These are phyloP conservation scores for Fraxinus velutina DNA, from an alignment of 305 asterid genomes.

Conservation along the genomic window DNA sequence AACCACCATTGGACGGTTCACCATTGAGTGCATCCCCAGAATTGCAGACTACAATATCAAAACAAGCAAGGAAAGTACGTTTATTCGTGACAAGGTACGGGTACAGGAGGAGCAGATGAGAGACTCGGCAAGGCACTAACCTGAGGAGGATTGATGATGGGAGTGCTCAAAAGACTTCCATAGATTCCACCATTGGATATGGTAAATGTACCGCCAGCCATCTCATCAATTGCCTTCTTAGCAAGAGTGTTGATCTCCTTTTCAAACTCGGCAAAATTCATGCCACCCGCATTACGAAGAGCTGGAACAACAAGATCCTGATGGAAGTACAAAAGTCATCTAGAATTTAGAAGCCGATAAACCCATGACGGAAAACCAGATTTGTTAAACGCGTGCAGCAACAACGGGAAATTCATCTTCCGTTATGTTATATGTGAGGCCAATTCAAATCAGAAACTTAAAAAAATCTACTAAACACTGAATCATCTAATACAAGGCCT, in stretches of 20 bases:
- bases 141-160: conserved; percentile 99
- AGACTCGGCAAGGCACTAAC: conserved; percentile 30
- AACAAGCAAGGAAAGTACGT: neutral
- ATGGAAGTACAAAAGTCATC: conserved; percentile 15
- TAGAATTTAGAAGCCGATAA: neutral
- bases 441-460: too few species aligned
- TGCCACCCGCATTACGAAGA: conserved; percentile 70
- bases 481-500: too few species aligned
- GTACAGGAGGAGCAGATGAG: too few species aligned
- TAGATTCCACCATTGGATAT: conserved; percentile 97
- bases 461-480: neutral
- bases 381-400: too few species aligned
- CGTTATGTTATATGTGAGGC: too few species aligned
- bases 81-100: too few species aligned
- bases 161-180: conserved; percentile 97
- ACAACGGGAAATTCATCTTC: too few species aligned
- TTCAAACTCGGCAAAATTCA: conserved; percentile 96
- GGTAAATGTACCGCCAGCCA: conserved; percentile 97
- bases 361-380: too few species aligned
- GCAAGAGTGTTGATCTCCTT: conserved; percentile 82
- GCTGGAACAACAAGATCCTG: conserved; percentile 99
- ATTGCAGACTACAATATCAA: conserved; percentile 56
- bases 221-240: conserved; percentile 97
- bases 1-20: conserved; percentile 95
- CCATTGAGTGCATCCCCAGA: conserved; percentile 93